A percentile compares a stretch with the other conserved stretches of the same genome.
These are phyloP conservation scores for Selenicereus undatus DNA, from an alignment of 148 eudicot genomes.

Conservation along the genomic window DNA sequence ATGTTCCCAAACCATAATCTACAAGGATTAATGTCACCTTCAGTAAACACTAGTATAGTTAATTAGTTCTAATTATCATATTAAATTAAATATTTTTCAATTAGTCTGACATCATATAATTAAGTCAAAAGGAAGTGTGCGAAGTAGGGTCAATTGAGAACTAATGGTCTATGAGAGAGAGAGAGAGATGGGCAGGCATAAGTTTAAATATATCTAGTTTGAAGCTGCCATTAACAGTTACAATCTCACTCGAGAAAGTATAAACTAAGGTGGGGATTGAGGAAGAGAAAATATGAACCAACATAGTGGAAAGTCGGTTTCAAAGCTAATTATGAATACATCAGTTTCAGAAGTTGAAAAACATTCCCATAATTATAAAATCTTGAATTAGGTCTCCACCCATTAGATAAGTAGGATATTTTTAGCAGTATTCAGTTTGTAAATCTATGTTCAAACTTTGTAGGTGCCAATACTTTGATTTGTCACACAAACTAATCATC, in stretches of 20 bases:
- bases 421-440: too few species aligned
- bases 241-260: not conserved
- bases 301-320: too few species aligned
- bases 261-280: not conserved
- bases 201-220: not conserved
- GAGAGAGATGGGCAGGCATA: not conserved
- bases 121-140: conserved; percentile 4
- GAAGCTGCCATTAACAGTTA: not conserved
- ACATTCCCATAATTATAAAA: too few species aligned
- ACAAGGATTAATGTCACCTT: conserved; percentile 12
- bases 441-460: too few species aligned
- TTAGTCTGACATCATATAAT: too few species aligned
- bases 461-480: too few species aligned
- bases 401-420: too few species aligned
- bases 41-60: not conserved
- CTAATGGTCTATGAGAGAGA: not conserved
- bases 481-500: too few species aligned
- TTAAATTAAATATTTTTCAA: too few species aligned
- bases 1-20: not conserved
- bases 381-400: too few species aligned
- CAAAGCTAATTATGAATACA: too few species aligned
- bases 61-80: not conserved
- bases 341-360: too few species aligned
- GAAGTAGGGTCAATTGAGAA: not conserved
- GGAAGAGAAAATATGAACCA: not conserved